A percentile compares a stretch with the other conserved stretches of the same genome.
phyloP scores from a whole-genome alignment of 371 early-diverging fungal genomes.

The Apophysomyces elegans region DNA sequence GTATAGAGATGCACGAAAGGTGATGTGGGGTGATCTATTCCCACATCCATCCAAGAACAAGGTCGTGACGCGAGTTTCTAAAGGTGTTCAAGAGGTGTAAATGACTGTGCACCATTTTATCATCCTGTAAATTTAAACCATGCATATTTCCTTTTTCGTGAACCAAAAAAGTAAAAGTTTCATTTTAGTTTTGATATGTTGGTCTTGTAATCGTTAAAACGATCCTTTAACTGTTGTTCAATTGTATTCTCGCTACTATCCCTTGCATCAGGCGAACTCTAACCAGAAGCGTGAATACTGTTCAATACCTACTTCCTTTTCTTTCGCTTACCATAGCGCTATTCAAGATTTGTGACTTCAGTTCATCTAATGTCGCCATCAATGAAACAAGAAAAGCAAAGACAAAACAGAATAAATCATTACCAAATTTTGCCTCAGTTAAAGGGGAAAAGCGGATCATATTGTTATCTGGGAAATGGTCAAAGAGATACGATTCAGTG shows the following conservation, averaged over 20 bases:
- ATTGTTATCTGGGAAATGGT: slow-evolving; percentile 62
- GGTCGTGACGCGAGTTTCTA: slow-evolving; percentile 33
- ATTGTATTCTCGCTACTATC: background rate
- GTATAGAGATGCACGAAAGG: slow-evolving; percentile 80
- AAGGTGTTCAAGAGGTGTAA: slow-evolving; percentile 11
- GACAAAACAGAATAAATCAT: background rate
- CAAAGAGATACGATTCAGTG: slow-evolving; percentile 71
- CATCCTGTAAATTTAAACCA: background rate
- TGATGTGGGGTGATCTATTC: slow-evolving; percentile 83
- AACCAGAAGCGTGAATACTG: background rate
- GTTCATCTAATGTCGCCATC: slow-evolving; percentile 44
- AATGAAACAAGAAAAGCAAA: slow-evolving; percentile 43
- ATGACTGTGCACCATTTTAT: background rate
- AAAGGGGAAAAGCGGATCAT: slow-evolving; percentile 63
- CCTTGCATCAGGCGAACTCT: background rate
- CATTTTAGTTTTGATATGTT: background rate
- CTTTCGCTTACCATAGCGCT: slow-evolving; percentile 32
- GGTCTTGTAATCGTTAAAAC: slow-evolving; percentile 2
- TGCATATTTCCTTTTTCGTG: background rate
- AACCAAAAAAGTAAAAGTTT: background rate
- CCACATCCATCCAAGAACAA: slow-evolving; percentile 76
- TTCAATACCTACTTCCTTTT: background rate
- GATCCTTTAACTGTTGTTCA: slow-evolving; percentile 14
- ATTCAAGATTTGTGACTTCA: slow-evolving; percentile 52
- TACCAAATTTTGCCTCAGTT: slow-evolving; percentile 62